Base-by-base conservation (phyloP, 306 rosid genomes). In the Pterocarpus macrocarpus region DNA sequence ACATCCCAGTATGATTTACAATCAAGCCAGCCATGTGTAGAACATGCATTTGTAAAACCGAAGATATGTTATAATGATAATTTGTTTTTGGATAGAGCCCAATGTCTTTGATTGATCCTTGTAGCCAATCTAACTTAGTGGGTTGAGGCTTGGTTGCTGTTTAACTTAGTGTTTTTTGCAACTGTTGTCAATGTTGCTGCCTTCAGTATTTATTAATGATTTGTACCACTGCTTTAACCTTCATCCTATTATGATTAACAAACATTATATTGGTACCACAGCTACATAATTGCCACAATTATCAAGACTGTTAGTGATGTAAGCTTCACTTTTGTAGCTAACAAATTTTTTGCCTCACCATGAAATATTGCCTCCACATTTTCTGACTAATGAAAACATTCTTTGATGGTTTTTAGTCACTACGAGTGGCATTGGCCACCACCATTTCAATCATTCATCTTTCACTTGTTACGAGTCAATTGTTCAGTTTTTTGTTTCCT, bases 1-100 rank as follows among this genome's bases (percentile, higher is more conserved):
- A 33, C 14, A 59, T 58, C 57, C 73, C 41, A 47, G 71, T 36
- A 13, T 64, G 77, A 79, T 70, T 79, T 58, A 56, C 12, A 28
- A 15, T 70, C 38, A 45, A 41, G 63, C 43, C 64, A 45, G 80
- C 45, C 35, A 30, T 76, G 33, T 69, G 57, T 45, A 35, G 52
- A 64, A 38, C 17, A 11, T 39, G 67, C 38, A 36, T 35, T 45
- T 10, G n/a, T 62, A 53, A 67, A 59, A 53, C 13, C 59, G 13
- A 68, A 50, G 49, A 45, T 36, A 33, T 52, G 43, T 39, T 17
- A 43, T 43, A 28, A 59, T 5, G 53, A 80, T 61, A 45, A 35
- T 44, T 8, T 61, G 10, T 13, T 47, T 79, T 56, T 30, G 57
- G 61, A 33, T 57, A 2, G 45, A 70, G 13, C 30, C 16, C 67